Base-by-base conservation (phyloP, 805 yeast species). In the Wickerhamomyces queroliae region DNA sequence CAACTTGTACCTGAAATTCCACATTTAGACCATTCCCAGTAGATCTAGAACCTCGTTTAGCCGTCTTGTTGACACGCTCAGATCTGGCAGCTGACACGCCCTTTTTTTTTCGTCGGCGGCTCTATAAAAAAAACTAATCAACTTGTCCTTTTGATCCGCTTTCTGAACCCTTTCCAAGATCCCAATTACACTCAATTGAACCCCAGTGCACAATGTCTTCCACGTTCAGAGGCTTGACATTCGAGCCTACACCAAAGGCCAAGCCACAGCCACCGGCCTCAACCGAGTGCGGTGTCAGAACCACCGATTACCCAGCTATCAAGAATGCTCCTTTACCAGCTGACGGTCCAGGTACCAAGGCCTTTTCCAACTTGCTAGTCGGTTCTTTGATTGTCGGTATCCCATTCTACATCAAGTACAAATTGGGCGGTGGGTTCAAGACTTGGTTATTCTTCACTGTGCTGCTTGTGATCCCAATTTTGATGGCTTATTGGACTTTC, bases 251-350 rank as follows among this genome's bases (percentile, higher is more conserved):
- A 13, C 88, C 88, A 4, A 52, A 61, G 20, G 74, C 76, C 12
- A 46, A 63, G n/a, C 50, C 64, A 22, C 70, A 59, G 33, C 70
- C 74, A 9, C 58, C 65, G 25, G 57, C 74, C 7, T 50, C 64
- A 20, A 51, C 54, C 29, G 71, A 63, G 40, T 69, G 65, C 45
- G 85, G 86, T 30, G 70, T 70, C 38, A 42, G 44, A 37, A 50
- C 61, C 33, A 56, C 61, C 23, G 50, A 46, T 34, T 75, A 58
- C 36, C 95, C 95, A 21, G 69, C 90, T 7, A 87, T 88, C 58
- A 77, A 82, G 56, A 88, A 88, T 58, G 95, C 91, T 2, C 89
- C 89, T 10, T 68, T 87, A 45, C 90, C 95, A 21, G 95, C 95
- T 5, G 96, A 88, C 58, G 96, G 96, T 31, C 86, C 96, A 6